Percentiles rank a stretch among this genome's conserved stretches.
phyloP scores from a whole-genome alignment of 495 filamentous ascomycete species.

The Neurospora sp. region DNA sequence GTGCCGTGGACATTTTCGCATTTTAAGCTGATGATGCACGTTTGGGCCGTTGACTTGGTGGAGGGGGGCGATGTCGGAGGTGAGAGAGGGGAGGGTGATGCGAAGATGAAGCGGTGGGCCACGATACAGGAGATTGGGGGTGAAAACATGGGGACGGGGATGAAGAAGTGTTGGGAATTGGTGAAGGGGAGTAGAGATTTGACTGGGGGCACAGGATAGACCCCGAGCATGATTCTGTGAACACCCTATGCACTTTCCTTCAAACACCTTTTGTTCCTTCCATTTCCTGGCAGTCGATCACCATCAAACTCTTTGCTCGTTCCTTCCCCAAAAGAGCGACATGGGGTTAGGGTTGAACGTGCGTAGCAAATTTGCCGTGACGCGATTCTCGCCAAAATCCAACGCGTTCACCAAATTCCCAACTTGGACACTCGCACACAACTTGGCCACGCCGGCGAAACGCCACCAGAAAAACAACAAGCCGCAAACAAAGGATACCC shows the following conservation, averaged over 20 bases:
- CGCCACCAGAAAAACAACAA: neutral
- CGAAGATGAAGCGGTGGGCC: constrained; percentile 20
- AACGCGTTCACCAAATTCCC: neutral
- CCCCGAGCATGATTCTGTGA: neutral
- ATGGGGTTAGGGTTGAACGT: neutral
- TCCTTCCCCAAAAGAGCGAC: neutral
- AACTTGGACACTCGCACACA: neutral
- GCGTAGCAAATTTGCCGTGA: neutral
- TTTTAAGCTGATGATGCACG: constrained; percentile 36
- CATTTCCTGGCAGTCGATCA: neutral
- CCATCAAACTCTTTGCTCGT: neutral
- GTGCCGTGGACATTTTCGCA: constrained; percentile 40
- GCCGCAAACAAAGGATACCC: neutral
- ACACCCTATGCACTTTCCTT: neutral
- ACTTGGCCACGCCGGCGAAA: neutral
- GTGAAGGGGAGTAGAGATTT: constrained; percentile 2
- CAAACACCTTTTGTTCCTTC: neutral
- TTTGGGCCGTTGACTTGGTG: constrained; percentile 28
- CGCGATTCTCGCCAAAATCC: neutral
- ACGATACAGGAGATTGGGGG: constrained; percentile 18
- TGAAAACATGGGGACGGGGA: constrained; percentile 39
- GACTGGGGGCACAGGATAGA: neutral
- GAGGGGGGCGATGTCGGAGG: neutral
- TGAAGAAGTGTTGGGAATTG: constrained; percentile 37
- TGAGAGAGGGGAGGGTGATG: neutral